A percentile compares a stretch with the other conserved stretches of the same genome.
phyloP scores from a whole-genome alignment of 768 basidiomycete species.

The Galerina marginata region DNA sequence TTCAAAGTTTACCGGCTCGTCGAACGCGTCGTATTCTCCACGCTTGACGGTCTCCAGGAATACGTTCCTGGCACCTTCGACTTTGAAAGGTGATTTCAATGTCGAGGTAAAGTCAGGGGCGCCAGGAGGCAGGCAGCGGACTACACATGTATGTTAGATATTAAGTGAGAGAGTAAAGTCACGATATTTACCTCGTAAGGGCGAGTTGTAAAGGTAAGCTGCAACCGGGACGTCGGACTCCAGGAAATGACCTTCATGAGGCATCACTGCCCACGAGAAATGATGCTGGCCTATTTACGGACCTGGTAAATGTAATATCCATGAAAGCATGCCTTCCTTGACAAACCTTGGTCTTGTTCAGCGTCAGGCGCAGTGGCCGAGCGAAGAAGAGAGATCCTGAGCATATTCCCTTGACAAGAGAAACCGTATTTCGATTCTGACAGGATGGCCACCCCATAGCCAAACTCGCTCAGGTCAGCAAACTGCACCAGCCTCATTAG shows the following conservation, averaged over 20 bases:
- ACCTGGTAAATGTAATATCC: neutral
- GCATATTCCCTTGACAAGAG: slow-evolving; percentile 81
- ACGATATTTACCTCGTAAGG: slow-evolving; percentile 57
- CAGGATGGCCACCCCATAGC: slow-evolving; percentile 92
- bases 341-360: slow-evolving; percentile 84
- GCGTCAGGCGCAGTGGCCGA: slow-evolving; percentile 91
- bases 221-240: slow-evolving; percentile 89
- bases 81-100: slow-evolving; percentile 59
- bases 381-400: slow-evolving; percentile 90
- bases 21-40: slow-evolving; percentile 77
- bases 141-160: slow-evolving; percentile 11
- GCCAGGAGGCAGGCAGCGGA: slow-evolving; percentile 38
- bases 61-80: slow-evolving; percentile 79
- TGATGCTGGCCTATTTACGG: slow-evolving; percentile 64
- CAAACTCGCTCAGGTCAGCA: slow-evolving; percentile 89
- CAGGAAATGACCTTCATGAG: slow-evolving; percentile 87
- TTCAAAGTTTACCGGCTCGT: slow-evolving; percentile 34
- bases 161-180: neutral
- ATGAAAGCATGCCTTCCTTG: neutral
- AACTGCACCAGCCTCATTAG: slow-evolving; percentile 49
- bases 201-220: slow-evolving; percentile 85
- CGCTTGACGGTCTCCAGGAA: slow-evolving; percentile 95
- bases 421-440: slow-evolving; percentile 98
- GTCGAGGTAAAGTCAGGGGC: slow-evolving; percentile 33
- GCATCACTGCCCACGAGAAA: slow-evolving; percentile 90